These are phyloP conservation scores for Penstemon newberryi DNA, from an alignment of 257 asterid genomes.

Conservation along the genomic window DNA sequence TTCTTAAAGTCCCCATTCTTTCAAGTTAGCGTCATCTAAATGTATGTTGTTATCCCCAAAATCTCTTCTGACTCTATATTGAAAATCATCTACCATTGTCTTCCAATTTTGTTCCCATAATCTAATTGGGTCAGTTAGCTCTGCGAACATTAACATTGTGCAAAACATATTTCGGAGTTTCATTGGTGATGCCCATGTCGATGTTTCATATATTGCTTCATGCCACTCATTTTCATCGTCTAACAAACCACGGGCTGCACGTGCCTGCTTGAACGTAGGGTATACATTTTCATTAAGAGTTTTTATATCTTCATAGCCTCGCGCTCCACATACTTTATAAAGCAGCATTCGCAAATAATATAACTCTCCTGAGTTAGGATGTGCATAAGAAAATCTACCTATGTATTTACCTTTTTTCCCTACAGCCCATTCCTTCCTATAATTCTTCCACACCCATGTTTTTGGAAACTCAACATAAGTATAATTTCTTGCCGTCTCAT, in stretches of 20 bases:
- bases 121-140: too few relatives aligned
- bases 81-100: background rate
- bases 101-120: too few relatives aligned
- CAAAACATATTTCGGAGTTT: too few relatives aligned
- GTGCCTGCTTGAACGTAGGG: background rate
- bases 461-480: constrained; percentile 10
- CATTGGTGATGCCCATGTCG: background rate
- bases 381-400: too few relatives aligned
- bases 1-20: background rate
- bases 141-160: too few relatives aligned
- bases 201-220: background rate
- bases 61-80: background rate
- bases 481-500: background rate
- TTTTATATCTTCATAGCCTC: background rate
- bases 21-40: too few relatives aligned
- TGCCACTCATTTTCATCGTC: background rate
- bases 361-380: too few relatives aligned
- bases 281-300: background rate
- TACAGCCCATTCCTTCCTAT: too few relatives aligned
- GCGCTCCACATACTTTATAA: background rate
- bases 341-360: background rate
- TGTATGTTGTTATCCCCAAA: background rate
- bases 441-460: background rate
- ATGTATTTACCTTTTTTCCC: too few relatives aligned
- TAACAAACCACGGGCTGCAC: background rate